Base-by-base conservation (phyloP, 148 eudicot species). In the Camellia sinensis region DNA sequence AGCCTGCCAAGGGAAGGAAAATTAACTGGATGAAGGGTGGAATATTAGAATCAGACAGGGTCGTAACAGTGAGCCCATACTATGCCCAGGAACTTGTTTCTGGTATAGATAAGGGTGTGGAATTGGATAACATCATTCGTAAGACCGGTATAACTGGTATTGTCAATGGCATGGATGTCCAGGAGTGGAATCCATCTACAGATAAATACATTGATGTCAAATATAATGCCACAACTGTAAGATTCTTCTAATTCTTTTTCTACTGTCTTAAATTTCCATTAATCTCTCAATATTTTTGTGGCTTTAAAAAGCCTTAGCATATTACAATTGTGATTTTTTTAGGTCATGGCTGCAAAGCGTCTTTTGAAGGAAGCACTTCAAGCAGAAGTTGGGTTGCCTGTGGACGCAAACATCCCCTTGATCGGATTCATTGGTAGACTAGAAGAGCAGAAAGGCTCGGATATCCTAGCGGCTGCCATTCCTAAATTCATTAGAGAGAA, bases 371-470 rank as follows among this genome's bases (percentile, higher is more conserved):
- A 94, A 89, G 89, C 95, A 50, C 94, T 97, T n/a, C 94, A 93
- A 90, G 98, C 95, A 40, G 94, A 79, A 87, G 94, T 91, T 22
- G 99, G 99, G 18, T 90, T 97, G 75, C 97, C 95, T 7, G 88
- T 94, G 3, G 95, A 92, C 60, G 85, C 86, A 62, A 83, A 86
- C 46, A 85, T 92, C 61, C 99, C 97, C 21, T 64, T 97, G 22
- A 97, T 97, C 29, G 99, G 99, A 60, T 97, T 97, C 85, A 97
- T 97, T 68, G 98, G 99, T 67, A 90, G 99, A 78, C 89, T 97
- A 37, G 99, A 97, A 87, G 98, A 94, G 82, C 99, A 96, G 78
- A 97, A 97, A 80, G 99, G 99, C 12, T 92, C 97, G 9, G 99
- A 97, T 85, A 94, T 97, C 78, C 91, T 97, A 22, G 94, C 85